Evolutionary conservation across 805 yeast genomes (phyloP).

Genomic region (Myxozyma geophila): DNA sequence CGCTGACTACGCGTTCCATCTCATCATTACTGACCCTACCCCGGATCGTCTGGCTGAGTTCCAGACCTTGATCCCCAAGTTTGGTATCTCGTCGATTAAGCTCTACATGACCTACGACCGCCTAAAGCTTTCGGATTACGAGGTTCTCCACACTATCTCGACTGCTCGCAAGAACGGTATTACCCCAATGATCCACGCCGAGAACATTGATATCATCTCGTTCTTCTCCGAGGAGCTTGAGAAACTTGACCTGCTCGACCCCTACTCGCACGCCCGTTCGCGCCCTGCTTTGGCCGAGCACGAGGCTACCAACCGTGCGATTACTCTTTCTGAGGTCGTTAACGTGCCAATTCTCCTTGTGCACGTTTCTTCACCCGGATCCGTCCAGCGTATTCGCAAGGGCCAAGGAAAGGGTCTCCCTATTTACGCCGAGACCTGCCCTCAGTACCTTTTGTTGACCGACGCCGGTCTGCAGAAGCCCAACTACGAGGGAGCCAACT

Average conservation of each 20-base stretch:
- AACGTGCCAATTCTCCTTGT: slow-evolving; percentile 55
- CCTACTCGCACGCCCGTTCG: slow-evolving; percentile 55
- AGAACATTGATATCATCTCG: slow-evolving; percentile 54
- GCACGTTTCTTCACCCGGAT: slow-evolving; percentile 54
- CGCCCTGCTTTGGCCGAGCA: slow-evolving; percentile 55
- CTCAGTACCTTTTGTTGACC: slow-evolving; percentile 55
- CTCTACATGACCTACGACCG: slow-evolving; percentile 56
- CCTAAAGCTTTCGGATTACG: slow-evolving; percentile 50
- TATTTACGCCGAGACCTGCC: slow-evolving; percentile 57
- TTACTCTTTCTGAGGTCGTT: slow-evolving; percentile 51
- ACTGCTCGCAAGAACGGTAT: slow-evolving; percentile 51
- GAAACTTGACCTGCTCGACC: slow-evolving; percentile 48
- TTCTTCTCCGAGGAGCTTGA: slow-evolving; percentile 51
- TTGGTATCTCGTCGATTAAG: slow-evolving; percentile 51
- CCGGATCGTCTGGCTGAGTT: slow-evolving; percentile 45
- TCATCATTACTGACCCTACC: slow-evolving; percentile 50
- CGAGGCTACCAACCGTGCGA: slow-evolving; percentile 57
- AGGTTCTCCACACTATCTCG: slow-evolving; percentile 49
- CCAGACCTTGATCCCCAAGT: slow-evolving; percentile 45
- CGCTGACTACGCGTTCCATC: slow-evolving; percentile 57
- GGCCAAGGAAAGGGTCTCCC: slow-evolving; percentile 53
- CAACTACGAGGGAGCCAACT: slow-evolving; percentile 55
- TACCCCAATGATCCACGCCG: slow-evolving; percentile 59
- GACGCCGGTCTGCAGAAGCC: slow-evolving; percentile 48
- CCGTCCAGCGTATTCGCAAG: slow-evolving; percentile 49